phyloP scores from a whole-genome alignment of 495 filamentous ascomycete species.

The Viridothelium virens region DNA sequence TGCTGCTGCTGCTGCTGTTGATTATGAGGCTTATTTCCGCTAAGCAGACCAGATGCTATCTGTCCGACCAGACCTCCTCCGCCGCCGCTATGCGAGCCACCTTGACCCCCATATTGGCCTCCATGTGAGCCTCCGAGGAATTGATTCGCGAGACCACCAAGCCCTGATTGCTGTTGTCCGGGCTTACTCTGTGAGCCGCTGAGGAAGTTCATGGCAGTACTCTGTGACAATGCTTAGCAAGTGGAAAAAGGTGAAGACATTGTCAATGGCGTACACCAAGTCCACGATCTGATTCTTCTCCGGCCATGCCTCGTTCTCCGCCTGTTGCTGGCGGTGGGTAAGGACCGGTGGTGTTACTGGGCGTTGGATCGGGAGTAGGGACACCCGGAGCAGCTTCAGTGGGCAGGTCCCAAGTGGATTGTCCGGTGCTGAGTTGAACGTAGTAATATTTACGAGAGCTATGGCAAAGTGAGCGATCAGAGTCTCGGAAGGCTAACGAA shows the following conservation, averaged over 20 bases:
- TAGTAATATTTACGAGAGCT: slow-evolving; percentile 33
- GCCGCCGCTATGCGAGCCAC: slow-evolving; percentile 23
- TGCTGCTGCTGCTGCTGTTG: slow-evolving; percentile 27
- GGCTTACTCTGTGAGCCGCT: slow-evolving; percentile 28
- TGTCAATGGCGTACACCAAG: slow-evolving; percentile 29
- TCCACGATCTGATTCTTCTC: slow-evolving; percentile 30
- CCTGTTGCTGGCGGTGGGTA: slow-evolving; percentile 26
- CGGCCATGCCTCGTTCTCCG: slow-evolving; percentile 28
- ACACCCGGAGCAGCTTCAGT: slow-evolving; percentile 31
- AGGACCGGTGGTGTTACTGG: slow-evolving; percentile 27
- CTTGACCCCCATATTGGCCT: slow-evolving; percentile 20
- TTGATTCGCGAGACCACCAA: slow-evolving; percentile 26
- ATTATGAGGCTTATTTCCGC: slow-evolving; percentile 34
- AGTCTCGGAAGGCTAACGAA: not conserved
- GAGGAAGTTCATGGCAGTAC: slow-evolving; percentile 37
- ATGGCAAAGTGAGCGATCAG: not conserved
- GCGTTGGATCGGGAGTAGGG: slow-evolving; percentile 30
- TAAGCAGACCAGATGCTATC: slow-evolving; percentile 33
- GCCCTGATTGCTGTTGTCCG: slow-evolving; percentile 29
- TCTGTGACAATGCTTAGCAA: slow-evolving; percentile 18
- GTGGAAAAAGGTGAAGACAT: not conserved
- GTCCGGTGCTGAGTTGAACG: slow-evolving; percentile 38
- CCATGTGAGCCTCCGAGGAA: slow-evolving; percentile 22
- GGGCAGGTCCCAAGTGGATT: slow-evolving; percentile 38
- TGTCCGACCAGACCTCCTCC: slow-evolving; percentile 31